Percentiles rank a stretch among this genome's conserved stretches.
These are phyloP conservation scores for Dictyostelium gargantuum DNA, from an alignment of 208 protist genomes.

Conservation along the genomic window DNA sequence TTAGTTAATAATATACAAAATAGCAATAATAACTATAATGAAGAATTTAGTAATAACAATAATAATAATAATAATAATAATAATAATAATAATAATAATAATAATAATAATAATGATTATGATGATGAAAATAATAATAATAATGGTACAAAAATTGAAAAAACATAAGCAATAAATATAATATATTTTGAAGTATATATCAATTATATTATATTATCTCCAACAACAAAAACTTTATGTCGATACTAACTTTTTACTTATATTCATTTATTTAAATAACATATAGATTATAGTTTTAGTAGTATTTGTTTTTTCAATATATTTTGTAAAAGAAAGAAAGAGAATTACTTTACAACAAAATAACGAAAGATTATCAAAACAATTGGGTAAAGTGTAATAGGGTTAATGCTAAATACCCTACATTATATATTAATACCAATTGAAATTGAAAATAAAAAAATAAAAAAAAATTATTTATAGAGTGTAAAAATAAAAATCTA, in stretches of 20 bases:
- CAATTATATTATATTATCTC: background rate
- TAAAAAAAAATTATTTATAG: too few relatives aligned
- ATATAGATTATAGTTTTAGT: background rate
- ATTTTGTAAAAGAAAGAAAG: constrained; percentile 55
- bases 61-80: background rate
- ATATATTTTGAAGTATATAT: background rate
- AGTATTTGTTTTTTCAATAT: constrained; percentile 16
- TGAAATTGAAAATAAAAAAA: too few relatives aligned
- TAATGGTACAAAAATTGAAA: background rate
- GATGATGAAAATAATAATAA: background rate
- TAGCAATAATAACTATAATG: background rate
- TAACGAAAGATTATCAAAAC: constrained; percentile 20
- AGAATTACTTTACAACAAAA: background rate
- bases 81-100: background rate
- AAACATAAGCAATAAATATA: background rate
- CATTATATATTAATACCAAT: too few relatives aligned
- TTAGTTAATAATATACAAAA: background rate
- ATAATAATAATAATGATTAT: background rate
- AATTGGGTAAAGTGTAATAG: background rate
- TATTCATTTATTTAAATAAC: too few relatives aligned
- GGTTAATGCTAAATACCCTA: too few relatives aligned
- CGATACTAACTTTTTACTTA: too few relatives aligned
- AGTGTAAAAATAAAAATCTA: too few relatives aligned
- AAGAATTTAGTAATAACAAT: background rate
- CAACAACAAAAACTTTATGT: background rate